Base-by-base conservation (phyloP, 768 basidiomycete species). In the Amanita molliuscula region DNA sequence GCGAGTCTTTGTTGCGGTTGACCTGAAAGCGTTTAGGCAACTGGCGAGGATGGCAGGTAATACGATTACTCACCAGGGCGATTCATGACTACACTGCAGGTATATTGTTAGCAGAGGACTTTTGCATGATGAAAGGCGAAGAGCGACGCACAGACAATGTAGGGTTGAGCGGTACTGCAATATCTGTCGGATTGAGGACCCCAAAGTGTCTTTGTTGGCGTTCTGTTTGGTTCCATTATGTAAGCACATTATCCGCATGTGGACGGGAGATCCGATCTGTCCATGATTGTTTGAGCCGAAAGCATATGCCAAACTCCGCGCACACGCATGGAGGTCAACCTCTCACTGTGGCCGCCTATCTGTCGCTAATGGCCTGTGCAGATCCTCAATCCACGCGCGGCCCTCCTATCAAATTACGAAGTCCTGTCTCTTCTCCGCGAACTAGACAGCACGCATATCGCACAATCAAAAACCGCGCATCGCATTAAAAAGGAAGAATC, bases 351-450 rank as follows among this genome's bases (percentile, higher is more conserved):
- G 23, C 20, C 10, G 21, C 13, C n/a, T 16, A 20, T 41, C 20
- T 11, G 13, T 31, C n/a, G 21, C 35, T 40, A 35, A 49, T 20
- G 10, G 1, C 3, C 13, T 10, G 41, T 20, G 10, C 37, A 89
- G 85, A 78, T 88, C 21, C 58, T 89, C 51, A 80, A 84, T 53
- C 60, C 81, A 9, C 78, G 86, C 46, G 71, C 86, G 13, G 81
- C 88, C n/a, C 78, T 95, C 47, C 76, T 97, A 13, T 86, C 90
- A 28, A 95, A 96, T 65, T 79, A 73, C 58, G 94, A 97, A 64
- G 92, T 96, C 53, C 70, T 94, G 41, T 59, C 74, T 15, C 76
- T 93, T 48, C 76, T 96, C 46, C 77, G 80, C 25, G 78, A 85
- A 49, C 82, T 89, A 35, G 86, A 92, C 62, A 69, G 66, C 11